Base-by-base conservation (phyloP, 1,284 basidiomycete genomes). In the Microbotryomycetes sp. region DNA sequence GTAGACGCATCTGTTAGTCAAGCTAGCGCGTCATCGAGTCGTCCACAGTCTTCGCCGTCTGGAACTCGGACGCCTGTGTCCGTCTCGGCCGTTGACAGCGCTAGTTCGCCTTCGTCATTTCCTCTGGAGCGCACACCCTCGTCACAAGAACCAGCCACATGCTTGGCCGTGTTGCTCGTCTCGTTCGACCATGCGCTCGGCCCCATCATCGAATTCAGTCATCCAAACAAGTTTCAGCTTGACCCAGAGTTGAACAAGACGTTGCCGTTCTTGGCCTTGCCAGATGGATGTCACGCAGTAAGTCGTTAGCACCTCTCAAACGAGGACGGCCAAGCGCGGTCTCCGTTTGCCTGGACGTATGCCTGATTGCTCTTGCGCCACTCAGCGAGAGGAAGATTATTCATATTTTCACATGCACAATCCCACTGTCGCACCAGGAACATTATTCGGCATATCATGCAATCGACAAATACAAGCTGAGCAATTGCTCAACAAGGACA, bases 371-470 rank as follows among this genome's bases (percentile, higher is more conserved):
- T 18, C 29, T 56, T 16, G 16, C 46, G 23, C 4, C n/a, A 21
- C 24, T 3, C 73, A 91, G 88, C 90, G 87, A 65, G 79, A 86
- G 29, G 94, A 98, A 78, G 94, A 98, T 74, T 98, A 97, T 74
- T 92, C 62, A 3, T 97, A 97, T 76, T 99, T 99, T 74, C 91
- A 94, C 73, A 76, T 92, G 26, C 84, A 75, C 54, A 70, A 77
- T 7, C 76, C 78, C 15, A 52, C 60, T 48, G 41, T 75, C 66
- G 59, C 74, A 41, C 29, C 45, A 16, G 9, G 5, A 9, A 97
- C 92, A 1, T 77, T 96, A 51, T 97, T 96, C 73, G 92, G 92
- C 30, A 96, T 97, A 72, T 94, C 91, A 83, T 96, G 94, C 77
- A 97, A 98, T 72, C 89, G 94, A 46, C 94, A 99, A 78, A 91